Percentiles rank a stretch among this genome's conserved stretches.
Evolutionary conservation across 2,329 filamentous ascomycete genomes (phyloP).

Genomic region (Bipolaris gigantea): DNA sequence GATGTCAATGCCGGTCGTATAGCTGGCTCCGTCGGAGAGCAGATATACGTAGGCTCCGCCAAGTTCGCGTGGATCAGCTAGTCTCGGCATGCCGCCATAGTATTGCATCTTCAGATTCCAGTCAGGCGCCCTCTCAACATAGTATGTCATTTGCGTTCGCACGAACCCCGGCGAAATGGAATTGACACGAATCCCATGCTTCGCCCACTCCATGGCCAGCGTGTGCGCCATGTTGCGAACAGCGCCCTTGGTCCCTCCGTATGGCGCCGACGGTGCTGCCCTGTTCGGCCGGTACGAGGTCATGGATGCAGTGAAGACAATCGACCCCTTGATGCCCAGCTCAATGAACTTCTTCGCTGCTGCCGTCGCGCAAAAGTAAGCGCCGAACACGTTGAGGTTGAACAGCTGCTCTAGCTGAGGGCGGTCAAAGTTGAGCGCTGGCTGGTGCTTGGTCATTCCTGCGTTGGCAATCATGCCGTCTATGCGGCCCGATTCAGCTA

Average conservation of each 20-base stretch:
- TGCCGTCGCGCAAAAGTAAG: conserved; percentile 52
- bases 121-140: conserved; percentile 53
- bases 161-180: conserved; percentile 84
- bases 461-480: conserved; percentile 58
- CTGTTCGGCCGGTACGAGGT: conserved; percentile 55
- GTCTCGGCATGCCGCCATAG: conserved; percentile 57
- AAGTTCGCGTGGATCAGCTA: conserved; percentile 56
- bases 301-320: conserved; percentile 56
- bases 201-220: conserved; percentile 81
- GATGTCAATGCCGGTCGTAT: conserved; percentile 55
- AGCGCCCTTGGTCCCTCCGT: conserved; percentile 49
- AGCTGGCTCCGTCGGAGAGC: conserved; percentile 51
- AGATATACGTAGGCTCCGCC: conserved; percentile 56
- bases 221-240: conserved; percentile 53
- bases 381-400: conserved; percentile 53
- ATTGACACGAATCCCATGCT: conserved; percentile 79
- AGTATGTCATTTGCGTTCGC: conserved; percentile 67
- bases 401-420: conserved; percentile 54
- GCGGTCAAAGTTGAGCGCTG: conserved; percentile 55
- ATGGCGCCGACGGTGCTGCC: conserved; percentile 55
- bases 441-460: conserved; percentile 56
- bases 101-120: conserved; percentile 58
- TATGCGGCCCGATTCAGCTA: conserved; percentile 51
- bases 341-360: conserved; percentile 51
- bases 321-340: conserved; percentile 52